These are phyloP conservation scores for Anisodus tanguticus DNA, from an alignment of 257 asterid genomes.

Conservation along the genomic window DNA sequence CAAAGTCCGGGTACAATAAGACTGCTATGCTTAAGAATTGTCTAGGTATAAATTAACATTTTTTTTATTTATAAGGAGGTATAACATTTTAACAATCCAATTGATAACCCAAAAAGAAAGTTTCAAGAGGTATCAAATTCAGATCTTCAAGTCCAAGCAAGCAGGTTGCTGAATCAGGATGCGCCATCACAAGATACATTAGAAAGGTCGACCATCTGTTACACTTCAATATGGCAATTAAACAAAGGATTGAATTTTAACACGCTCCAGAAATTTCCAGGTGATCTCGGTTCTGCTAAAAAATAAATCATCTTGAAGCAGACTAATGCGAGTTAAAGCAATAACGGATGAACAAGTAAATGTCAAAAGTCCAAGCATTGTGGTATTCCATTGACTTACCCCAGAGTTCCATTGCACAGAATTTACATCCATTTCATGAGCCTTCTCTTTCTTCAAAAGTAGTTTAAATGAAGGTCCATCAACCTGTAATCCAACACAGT, in stretches of 20 bases:
- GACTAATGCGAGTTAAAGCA: not conserved
- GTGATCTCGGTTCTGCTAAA: not conserved
- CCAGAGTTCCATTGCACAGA: conserved; percentile 82
- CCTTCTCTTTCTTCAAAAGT: conserved; percentile 79
- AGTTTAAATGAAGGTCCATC: conserved; percentile 63
- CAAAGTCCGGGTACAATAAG: not conserved
- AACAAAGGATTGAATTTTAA: not conserved
- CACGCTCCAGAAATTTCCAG: not conserved
- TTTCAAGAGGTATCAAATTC: not conserved
- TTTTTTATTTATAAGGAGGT: no score
- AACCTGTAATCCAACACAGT: conserved; percentile 31
- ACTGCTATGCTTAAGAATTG: not conserved
- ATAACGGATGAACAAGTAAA: not conserved
- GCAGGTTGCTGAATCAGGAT: not conserved
- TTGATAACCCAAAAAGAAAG: no score
- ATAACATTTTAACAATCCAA: no score
- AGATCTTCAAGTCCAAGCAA: not conserved
- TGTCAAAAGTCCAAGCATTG: not conserved
- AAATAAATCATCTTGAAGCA: not conserved
- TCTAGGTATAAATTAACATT: not conserved
- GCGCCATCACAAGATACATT: conserved; percentile 1
- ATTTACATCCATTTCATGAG: conserved; percentile 96
- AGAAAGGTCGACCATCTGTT: not conserved
- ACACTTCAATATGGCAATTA: not conserved
- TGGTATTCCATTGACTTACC: conserved; percentile 49